Conservation (phyloP, 75 land plant genomes). For the Isoetes taiwanensis region DNA sequence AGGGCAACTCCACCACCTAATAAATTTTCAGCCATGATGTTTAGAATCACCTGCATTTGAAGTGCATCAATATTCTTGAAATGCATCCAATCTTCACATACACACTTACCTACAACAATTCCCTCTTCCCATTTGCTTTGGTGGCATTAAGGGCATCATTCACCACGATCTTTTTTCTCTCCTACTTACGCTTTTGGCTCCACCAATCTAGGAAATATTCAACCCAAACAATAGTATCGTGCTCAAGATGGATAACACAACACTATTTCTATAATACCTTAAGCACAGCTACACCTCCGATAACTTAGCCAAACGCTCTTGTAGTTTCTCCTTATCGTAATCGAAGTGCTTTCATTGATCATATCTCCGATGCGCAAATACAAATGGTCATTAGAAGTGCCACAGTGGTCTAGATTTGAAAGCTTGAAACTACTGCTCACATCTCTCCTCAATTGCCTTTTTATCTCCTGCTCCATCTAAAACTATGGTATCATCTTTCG, state of each 20-base stretch:
- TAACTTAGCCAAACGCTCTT: slow-evolving; percentile 72
- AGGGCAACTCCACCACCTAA: slow-evolving; percentile 8
- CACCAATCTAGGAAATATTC: slow-evolving; percentile 82
- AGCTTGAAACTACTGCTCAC: too few species aligned
- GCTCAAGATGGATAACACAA: too few species aligned
- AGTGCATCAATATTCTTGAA: too few species aligned
- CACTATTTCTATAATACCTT: slow-evolving; percentile 66
- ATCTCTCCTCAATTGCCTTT: too few species aligned
- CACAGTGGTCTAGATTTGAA: too few species aligned
- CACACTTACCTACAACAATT: slow-evolving; percentile 67
- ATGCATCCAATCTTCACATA: too few species aligned
- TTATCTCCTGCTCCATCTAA: too few species aligned
- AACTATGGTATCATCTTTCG: too few species aligned
- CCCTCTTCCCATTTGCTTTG: slow-evolving; percentile 97
- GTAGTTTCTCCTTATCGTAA: slow-evolving; percentile 80
- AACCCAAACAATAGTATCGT: too few species aligned
- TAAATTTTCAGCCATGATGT: too few species aligned
- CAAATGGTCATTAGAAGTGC: too few species aligned
- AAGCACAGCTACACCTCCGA: slow-evolving; percentile 94
- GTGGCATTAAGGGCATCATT: slow-evolving; percentile 97
- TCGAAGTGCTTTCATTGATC: slow-evolving; percentile 55
- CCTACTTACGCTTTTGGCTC: slow-evolving; percentile 89
- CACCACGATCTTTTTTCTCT: slow-evolving; percentile 92
- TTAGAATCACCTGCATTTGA: too few species aligned
- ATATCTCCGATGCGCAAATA: slow-evolving; percentile 52